Percentiles rank a stretch among this genome's conserved stretches.
phyloP scores from a whole-genome alignment of 176 grass and related monocot genomes.

The Stipa capillata region DNA sequence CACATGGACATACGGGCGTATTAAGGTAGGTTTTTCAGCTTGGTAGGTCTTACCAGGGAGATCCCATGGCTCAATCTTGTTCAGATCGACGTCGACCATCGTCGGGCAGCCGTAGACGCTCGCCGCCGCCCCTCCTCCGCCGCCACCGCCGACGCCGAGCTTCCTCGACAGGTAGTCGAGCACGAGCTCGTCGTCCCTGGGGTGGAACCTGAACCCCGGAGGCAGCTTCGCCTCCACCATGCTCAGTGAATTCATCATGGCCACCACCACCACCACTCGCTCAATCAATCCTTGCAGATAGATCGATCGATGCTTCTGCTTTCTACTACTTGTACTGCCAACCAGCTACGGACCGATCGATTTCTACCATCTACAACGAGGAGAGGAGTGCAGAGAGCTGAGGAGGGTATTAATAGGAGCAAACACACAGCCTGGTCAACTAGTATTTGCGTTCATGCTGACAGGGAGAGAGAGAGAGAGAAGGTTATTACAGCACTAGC shows the following conservation, averaged over 20 bases:
- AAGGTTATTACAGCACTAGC: not conserved
- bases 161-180: conserved; percentile 80
- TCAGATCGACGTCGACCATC: conserved; percentile 84
- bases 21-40: no score
- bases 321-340: conserved; percentile 10
- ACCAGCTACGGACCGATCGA: conserved; percentile 14
- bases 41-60: conserved; percentile 75
- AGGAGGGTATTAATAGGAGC: conserved; percentile 26
- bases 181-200: conserved; percentile 87
- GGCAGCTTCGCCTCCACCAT: conserved; percentile 86
- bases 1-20: not conserved
- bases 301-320: not conserved
- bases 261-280: not conserved
- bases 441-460: conserved; percentile 12
- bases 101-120: conserved; percentile 48
- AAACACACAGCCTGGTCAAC: conserved; percentile 22
- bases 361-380: conserved; percentile 9
- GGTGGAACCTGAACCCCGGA: conserved; percentile 88
- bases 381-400: conserved; percentile 22
- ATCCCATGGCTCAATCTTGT: conserved; percentile 90
- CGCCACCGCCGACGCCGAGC: not conserved
- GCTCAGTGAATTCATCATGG: conserved; percentile 56
- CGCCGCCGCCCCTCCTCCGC: not conserved
- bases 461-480: not conserved
- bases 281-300: not conserved